Percentiles rank a stretch among this genome's conserved stretches.
Conservation (phyloP, 257 asterid species). For the Capsicum chinense region DNA sequence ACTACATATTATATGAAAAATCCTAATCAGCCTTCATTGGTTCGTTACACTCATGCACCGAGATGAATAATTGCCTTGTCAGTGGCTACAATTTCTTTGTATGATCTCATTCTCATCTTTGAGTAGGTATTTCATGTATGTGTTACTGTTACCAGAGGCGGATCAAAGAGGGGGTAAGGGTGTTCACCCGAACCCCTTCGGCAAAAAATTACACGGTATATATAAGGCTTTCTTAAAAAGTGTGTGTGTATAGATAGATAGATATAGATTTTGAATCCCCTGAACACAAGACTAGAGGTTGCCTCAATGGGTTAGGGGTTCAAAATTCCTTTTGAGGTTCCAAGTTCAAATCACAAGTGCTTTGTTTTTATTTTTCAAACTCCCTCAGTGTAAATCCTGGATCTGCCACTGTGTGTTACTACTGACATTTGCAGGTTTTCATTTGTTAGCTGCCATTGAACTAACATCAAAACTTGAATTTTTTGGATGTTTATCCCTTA, state of each 20-base stretch:
- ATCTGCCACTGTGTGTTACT: neutral
- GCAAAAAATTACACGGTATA: no score
- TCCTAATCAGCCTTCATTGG: neutral
- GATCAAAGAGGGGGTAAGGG: no score
- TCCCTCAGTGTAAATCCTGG: no score
- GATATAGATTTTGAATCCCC: no score
- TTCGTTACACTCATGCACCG: neutral
- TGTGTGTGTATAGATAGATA: no score
- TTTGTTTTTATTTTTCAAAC: no score
- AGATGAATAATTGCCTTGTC: neutral
- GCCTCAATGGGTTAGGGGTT: no score
- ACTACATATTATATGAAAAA: neutral
- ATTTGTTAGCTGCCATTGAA: neutral
- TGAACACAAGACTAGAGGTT: no score
- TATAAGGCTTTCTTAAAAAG: no score
- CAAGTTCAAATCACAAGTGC: no score
- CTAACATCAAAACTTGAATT: neutral
- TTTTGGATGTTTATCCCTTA: neutral
- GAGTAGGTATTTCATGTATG: neutral
- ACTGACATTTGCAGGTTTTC: neutral
- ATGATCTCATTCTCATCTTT: slow-evolving; percentile 13
- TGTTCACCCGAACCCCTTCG: no score
- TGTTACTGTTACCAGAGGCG: neutral
- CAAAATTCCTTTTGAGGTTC: no score
- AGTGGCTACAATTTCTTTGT: neutral